Percentiles rank a stretch among this genome's conserved stretches.
phyloP scores from a whole-genome alignment of 257 asterid genomes.

The Linaria vulgaris region DNA sequence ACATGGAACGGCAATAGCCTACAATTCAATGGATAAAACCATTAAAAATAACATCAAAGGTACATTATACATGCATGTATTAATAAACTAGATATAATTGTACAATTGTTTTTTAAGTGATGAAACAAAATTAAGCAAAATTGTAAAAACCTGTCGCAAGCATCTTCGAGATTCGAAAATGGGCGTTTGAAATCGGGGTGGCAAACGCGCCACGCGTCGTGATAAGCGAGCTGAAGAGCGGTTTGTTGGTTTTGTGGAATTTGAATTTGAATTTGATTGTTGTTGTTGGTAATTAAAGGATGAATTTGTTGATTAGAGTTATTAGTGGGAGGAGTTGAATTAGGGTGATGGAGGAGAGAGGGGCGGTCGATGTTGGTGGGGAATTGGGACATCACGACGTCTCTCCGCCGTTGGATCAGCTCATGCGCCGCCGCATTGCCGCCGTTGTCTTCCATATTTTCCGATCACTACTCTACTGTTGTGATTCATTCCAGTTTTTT shows the following conservation, averaged over 20 bases:
- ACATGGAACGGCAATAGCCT: constrained; percentile 98
- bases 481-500: no score
- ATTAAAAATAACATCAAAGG: no score
- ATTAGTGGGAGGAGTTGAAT: constrained; percentile 32
- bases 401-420: constrained; percentile 69
- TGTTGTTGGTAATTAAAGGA: constrained; percentile 23
- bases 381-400: constrained; percentile 85
- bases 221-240: constrained; percentile 85
- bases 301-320: constrained; percentile 21
- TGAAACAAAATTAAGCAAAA: neutral
- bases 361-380: constrained; percentile 98
- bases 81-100: no score
- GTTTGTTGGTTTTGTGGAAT: constrained; percentile 59
- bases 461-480: neutral
- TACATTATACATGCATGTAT: no score
- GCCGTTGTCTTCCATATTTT: constrained; percentile 38
- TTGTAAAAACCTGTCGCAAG: constrained; percentile 78
- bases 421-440: constrained; percentile 28
- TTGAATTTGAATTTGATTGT: constrained; percentile 27
- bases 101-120: no score
- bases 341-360: constrained; percentile 43
- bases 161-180: constrained; percentile 87
- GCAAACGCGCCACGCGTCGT: constrained; percentile 98
- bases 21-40: no score
- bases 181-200: constrained; percentile 95